Evolutionary conservation across 2,329 filamentous ascomycete genomes (phyloP), one percentile per base, ranked within the genome.

Genomic region (Mycocentrospora acerina): DNA sequence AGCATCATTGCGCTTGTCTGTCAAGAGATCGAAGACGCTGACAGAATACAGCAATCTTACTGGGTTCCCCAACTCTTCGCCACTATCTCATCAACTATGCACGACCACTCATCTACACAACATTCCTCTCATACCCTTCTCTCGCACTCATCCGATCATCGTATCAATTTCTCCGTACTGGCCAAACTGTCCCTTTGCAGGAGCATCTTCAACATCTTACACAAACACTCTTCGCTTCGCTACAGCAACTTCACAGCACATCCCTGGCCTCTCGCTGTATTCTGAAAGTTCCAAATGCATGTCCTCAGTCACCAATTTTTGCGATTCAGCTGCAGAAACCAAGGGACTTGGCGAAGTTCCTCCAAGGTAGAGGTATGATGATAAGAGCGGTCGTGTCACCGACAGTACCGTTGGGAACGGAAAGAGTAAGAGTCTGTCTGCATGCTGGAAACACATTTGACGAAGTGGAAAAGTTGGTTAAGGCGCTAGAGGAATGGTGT

Each of bases 101-200:
- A 4, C 59, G 68, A 1, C 64, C 69, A 0, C 48, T 72, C 2
- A 71, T 71, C 9, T 74, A 70, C 36, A 69, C 66, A 1, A 72
- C 69, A 0, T 63, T 71, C 13, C 55, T 72, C 27, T 64, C 69
- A 0, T 72, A 69, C 29, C 69, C 70, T 4, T 56, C 64, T 3
- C 59, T 74, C 1, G 67, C 66, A 7, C 60, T 67, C 2, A 71
- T 75, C 29, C 60, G 58, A n/a, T 53, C 56, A 2, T 61, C 60
- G 0, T 67, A 68, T 37, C 30, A 30, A 4, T 41, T 66, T 4
- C 51, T 67, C 2, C 29, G 42, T 10, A 22, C 46, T 2, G 57
- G 58, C 2, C 34, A 48, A 13, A 60, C 60, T 13, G 37, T 40
- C 1, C 7, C 35, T 10, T 37, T 64, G 39, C 57, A 60, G 18